phyloP scores from a whole-genome alignment of 2,329 filamentous ascomycete genomes.

The Colletotrichum liriopes region DNA sequence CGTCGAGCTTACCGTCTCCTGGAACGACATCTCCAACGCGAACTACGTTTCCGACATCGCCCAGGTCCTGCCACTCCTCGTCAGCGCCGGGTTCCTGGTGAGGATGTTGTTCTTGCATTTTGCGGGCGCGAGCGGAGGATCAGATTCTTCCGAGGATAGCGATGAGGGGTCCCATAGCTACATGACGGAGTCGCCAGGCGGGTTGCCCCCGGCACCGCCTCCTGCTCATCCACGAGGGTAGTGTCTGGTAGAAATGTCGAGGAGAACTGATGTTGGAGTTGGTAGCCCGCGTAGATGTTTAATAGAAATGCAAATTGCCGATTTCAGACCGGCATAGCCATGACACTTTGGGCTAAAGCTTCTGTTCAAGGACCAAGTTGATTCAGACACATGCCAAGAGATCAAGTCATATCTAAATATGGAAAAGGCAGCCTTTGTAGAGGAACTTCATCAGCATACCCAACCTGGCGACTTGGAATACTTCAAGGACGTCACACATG shows the following conservation, averaged over 20 bases:
- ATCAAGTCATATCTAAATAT: too few species aligned
- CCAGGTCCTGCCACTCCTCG: slow-evolving; percentile 52
- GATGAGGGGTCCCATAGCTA: slow-evolving; percentile 24
- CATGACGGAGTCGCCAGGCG: slow-evolving; percentile 30
- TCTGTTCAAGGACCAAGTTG: too few species aligned
- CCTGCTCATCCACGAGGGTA: slow-evolving; percentile 22
- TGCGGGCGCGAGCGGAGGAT: slow-evolving; percentile 23
- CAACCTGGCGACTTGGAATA: too few species aligned
- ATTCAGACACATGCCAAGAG: too few species aligned
- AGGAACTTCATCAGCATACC: too few species aligned
- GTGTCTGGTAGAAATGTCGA: neutral
- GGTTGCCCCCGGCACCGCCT: slow-evolving; percentile 27
- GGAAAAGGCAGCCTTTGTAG: too few species aligned
- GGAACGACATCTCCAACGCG: slow-evolving; percentile 50
- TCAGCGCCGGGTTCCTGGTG: slow-evolving; percentile 50
- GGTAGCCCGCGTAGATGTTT: neutral
- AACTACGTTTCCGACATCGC: slow-evolving; percentile 48
- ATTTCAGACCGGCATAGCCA: neutral
- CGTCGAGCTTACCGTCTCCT: slow-evolving; percentile 53
- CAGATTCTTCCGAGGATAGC: slow-evolving; percentile 37
- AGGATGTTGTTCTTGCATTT: slow-evolving; percentile 48
- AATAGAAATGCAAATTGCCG: neutral
- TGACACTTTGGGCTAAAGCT: too few species aligned
- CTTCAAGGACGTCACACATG: too few species aligned
- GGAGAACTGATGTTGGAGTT: neutral